phyloP scores from a whole-genome alignment of 139 green algal genomes.

The Coelastrella sp. region DNA sequence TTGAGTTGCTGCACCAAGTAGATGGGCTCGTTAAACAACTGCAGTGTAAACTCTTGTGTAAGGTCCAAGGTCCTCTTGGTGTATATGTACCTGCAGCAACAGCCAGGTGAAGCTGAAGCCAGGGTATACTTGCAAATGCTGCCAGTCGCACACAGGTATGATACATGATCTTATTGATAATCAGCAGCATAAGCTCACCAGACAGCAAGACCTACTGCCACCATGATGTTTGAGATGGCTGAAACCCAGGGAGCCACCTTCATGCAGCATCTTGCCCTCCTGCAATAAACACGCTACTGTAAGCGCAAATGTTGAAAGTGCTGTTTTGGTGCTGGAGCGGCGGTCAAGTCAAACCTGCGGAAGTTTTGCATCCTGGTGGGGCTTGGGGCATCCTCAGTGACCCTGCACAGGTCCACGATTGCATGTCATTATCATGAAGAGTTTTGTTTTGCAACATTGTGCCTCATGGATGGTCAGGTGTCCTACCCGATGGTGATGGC shows the following conservation, averaged over 20 bases:
- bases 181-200: constrained; percentile 16
- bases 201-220: constrained; percentile 27
- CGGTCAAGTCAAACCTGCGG: background rate
- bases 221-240: constrained; percentile 28
- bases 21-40: constrained; percentile 16
- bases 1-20: constrained; percentile 9
- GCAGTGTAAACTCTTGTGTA: background rate
- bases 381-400: background rate
- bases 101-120: background rate
- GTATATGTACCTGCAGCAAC: constrained; percentile 32
- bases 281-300: background rate
- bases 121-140: background rate
- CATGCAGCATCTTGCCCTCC: constrained; percentile 7
- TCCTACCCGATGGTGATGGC: background rate
- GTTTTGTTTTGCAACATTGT: too few species aligned
- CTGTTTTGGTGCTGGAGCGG: background rate
- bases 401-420: background rate
- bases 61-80: background rate
- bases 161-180: too few species aligned
- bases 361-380: constrained; percentile 14
- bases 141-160: too few species aligned
- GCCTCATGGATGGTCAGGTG: too few species aligned
- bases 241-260: constrained; percentile 43
- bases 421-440: too few species aligned
- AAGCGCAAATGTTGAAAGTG: background rate